Percentiles rank a stretch among this genome's conserved stretches.
Evolutionary conservation across 2,329 filamentous ascomycete genomes (phyloP).

Genomic region (Stemphylium beticola): DNA sequence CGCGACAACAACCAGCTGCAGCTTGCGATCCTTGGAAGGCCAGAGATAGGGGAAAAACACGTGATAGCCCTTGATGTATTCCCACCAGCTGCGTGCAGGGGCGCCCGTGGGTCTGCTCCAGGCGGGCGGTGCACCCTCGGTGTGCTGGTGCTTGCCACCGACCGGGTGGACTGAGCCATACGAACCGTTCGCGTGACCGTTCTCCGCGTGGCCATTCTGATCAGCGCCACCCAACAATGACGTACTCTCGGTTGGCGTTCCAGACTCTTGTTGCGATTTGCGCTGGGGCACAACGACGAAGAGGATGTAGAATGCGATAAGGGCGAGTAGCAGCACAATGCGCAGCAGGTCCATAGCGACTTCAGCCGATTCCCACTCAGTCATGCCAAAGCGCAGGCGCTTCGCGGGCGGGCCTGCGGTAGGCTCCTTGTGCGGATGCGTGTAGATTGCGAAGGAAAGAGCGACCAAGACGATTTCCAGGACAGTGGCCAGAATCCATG

Average conservation of each 20-base stretch:
- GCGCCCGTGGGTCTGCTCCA: slow-evolving; percentile 90
- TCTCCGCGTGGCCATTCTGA: slow-evolving; percentile 52
- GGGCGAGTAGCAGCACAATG: slow-evolving; percentile 67
- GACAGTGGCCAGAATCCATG: slow-evolving; percentile 76
- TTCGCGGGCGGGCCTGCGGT: slow-evolving; percentile 48
- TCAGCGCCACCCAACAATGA: slow-evolving; percentile 63
- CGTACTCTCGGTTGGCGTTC: slow-evolving; percentile 62
- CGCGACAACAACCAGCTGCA: slow-evolving; percentile 79
- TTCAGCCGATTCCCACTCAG: slow-evolving; percentile 69
- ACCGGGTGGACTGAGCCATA: slow-evolving; percentile 58
- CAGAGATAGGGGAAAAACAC: slow-evolving; percentile 97
- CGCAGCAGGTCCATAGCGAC: slow-evolving; percentile 71
- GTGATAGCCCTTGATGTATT: slow-evolving; percentile 90
- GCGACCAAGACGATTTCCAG: slow-evolving; percentile 76
- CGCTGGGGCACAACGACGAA: slow-evolving; percentile 53
- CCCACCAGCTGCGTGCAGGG: slow-evolving; percentile 91
- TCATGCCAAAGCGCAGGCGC: slow-evolving; percentile 49
- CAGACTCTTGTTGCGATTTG: slow-evolving; percentile 29
- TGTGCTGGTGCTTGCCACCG: slow-evolving; percentile 52
- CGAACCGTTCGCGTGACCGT: slow-evolving; percentile 59
- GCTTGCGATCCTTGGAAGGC: slow-evolving; percentile 77
- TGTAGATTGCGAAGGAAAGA: slow-evolving; percentile 72
- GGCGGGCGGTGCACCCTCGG: slow-evolving; percentile 70
- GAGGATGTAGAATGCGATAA: slow-evolving; percentile 65
- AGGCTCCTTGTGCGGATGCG: slow-evolving; percentile 69